Evolutionary conservation across 352 stramenopile species (phyloP).

Genomic region (Phytophthora foliorum): DNA sequence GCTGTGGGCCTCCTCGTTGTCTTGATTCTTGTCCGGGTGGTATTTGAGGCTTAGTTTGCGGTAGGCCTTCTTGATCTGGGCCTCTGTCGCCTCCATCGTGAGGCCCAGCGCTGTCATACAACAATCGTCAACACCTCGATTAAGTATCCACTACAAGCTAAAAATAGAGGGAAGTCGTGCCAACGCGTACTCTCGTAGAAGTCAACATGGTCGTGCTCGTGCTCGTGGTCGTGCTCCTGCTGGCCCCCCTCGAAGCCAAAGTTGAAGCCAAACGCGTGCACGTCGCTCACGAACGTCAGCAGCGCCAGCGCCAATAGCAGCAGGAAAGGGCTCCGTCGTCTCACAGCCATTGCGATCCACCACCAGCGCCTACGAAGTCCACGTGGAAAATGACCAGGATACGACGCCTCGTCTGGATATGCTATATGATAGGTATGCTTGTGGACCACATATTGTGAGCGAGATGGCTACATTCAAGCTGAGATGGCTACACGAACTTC

Average conservation of each 20-base stretch:
- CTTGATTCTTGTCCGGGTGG: conserved; percentile 94
- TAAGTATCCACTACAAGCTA: conserved; percentile 7
- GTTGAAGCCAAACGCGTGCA: conserved; percentile 56
- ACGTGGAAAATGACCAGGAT: conserved; percentile 38
- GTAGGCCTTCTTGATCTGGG: conserved; percentile 96
- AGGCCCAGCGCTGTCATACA: conserved; percentile 64
- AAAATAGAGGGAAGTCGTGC: background rate
- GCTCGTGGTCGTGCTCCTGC: conserved; percentile 60
- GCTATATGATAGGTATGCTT: conserved; percentile 8
- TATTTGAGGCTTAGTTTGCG: conserved; percentile 96
- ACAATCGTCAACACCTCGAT: conserved; percentile 2
- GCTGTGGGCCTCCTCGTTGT: conserved; percentile 78
- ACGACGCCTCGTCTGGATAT: conserved; percentile 10
- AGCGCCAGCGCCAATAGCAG: conserved; percentile 42
- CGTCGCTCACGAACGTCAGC: conserved; percentile 40
- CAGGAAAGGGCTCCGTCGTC: conserved; percentile 39
- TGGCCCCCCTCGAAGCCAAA: conserved; percentile 56
- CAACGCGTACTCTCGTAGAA: conserved; percentile 72
- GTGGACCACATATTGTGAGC: background rate
- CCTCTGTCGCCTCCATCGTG: conserved; percentile 85
- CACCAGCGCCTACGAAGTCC: conserved; percentile 20
- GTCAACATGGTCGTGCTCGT: conserved; percentile 72
- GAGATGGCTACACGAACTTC: conserved; percentile 6
- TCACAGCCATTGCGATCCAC: conserved; percentile 32
- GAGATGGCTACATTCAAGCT: conserved; percentile 7